Base-by-base conservation (phyloP, 2,329 filamentous ascomycete genomes). In the Thielaviopsis punctulata region DNA sequence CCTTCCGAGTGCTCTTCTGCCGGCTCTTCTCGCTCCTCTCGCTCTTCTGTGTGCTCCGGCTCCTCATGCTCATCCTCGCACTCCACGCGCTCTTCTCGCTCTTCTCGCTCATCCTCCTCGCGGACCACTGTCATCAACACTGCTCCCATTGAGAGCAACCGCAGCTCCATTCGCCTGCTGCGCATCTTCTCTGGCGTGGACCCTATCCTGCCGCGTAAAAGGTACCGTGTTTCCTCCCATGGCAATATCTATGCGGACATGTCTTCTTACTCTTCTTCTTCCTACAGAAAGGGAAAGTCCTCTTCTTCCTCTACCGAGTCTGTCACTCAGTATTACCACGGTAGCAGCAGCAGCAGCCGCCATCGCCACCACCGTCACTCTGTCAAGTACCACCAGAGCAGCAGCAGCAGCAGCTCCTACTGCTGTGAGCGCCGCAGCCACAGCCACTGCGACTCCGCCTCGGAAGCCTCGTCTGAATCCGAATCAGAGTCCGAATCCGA, bases 121-220 rank as follows among this genome's bases (percentile, higher is more conserved):
- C 30, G 30, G 9, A 36, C 30, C 12, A 23, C 30, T n/a, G 30
- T 24, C 25, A 47, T 51, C 22, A 30, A 50, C 2, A 36, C 41
- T 4, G 45, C 49, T 6, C 39, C 39, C 12, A 51, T 55, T 33
- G 39, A 55, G 45, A 52, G 49, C 12, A 25, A 52, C 25, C 36
- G 45, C 36, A 39, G 39, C 13, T 49, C 49, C 18, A 49, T 55
- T 21, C 53, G 49, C 22, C 39, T 55, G 36, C 53, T 55, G 18
- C 53, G 53, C 49, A 55, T 55, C 45, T 55, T 55, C 41, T 55
- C 53, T 15, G 53, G 53, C 50, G 36, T 55, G 23, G 53, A 55
- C n/a, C 53, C 53, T 39, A 55, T 55, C 45, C 43, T 55, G 36
- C 49, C 49, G 8, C 53, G 45, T 15, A 30, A 36, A 39, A 30